A percentile compares a stretch with the other conserved stretches of the same genome.
phyloP scores from a whole-genome alignment of 2,329 filamentous ascomycete genomes.

The Elsinoe fawcettii region DNA sequence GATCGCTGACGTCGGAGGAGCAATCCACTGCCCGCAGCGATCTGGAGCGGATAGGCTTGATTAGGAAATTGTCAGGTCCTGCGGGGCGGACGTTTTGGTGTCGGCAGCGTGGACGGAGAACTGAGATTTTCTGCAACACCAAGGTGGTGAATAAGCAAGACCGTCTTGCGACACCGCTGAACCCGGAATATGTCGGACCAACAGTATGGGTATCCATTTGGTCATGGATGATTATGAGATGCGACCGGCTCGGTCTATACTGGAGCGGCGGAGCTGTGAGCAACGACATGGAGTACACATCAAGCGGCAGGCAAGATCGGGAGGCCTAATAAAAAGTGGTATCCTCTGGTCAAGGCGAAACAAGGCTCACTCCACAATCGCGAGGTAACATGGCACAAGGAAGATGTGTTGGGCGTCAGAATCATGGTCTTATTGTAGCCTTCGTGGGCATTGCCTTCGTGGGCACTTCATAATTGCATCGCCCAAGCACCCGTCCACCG shows the following conservation, averaged over 20 bases:
- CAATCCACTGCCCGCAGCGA: neutral
- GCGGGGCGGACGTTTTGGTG: neutral
- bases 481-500: neutral
- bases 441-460: neutral
- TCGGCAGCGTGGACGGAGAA: neutral
- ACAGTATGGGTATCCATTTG: no score
- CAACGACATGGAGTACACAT: neutral
- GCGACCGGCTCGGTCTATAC: neutral
- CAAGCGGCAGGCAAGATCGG: neutral
- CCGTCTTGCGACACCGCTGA: neutral
- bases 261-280: neutral
- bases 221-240: neutral
- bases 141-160: neutral
- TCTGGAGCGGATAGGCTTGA: neutral
- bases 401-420: neutral
- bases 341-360: no score
- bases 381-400: neutral
- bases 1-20: constrained; percentile 12
- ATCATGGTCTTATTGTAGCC: constrained; percentile 1
- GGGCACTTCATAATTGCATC: neutral
- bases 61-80: neutral
- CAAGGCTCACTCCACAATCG: no score
- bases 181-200: neutral
- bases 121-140: neutral
- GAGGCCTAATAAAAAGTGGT: neutral